Evolutionary conservation across 176 grass and related monocot genomes (phyloP).

Genomic region (Phragmites australis): DNA sequence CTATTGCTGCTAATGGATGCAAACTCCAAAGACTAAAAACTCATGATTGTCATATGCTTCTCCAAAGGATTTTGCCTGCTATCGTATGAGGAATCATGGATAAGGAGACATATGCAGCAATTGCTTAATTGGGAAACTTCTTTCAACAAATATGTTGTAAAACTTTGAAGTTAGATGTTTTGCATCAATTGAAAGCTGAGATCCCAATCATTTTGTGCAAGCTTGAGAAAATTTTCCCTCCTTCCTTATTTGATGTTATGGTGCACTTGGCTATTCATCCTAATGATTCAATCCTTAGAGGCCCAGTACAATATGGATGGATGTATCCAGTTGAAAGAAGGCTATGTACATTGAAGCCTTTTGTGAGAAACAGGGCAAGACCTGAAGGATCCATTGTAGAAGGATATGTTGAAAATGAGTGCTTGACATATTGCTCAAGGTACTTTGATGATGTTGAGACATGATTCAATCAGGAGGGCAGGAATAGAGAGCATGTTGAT

Average conservation of each 20-base stretch:
- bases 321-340: too few relatives aligned
- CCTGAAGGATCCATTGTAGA: not conserved
- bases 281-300: not conserved
- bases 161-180: too few relatives aligned
- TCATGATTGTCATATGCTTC: not conserved
- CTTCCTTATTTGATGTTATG: not conserved
- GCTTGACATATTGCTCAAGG: constrained; percentile 5
- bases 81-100: not conserved
- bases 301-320: too few relatives aligned
- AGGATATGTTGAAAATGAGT: not conserved
- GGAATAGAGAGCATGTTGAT: constrained; percentile 3
- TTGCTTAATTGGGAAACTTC: not conserved
- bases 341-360: too few relatives aligned
- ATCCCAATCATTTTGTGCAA: constrained; percentile 32
- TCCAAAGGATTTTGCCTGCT: not conserved
- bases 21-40: not conserved
- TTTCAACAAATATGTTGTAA: too few relatives aligned
- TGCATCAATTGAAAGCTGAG: not conserved
- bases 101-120: not conserved
- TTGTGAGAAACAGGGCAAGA: not conserved
- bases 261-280: not conserved
- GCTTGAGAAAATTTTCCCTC: constrained; percentile 38
- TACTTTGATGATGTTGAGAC: constrained; percentile 18
- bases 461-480: not conserved
- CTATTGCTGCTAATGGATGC: not conserved